phyloP scores from a whole-genome alignment of 1,284 basidiomycete genomes.

The Microstroma glucosiphilum region DNA sequence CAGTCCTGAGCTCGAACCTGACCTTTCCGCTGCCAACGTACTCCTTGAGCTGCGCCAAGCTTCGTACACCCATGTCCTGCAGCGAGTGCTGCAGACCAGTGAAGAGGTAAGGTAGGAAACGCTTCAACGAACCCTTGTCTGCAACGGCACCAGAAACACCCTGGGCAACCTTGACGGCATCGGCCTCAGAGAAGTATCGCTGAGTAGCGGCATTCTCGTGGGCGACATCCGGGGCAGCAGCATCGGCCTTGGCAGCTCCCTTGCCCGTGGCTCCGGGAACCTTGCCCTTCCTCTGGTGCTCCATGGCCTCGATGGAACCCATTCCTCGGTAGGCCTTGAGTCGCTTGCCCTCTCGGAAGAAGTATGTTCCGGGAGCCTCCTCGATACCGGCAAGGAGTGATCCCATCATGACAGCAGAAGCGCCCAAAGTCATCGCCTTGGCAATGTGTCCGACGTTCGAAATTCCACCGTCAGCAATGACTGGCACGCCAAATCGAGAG shows the following conservation, averaged over 20 bases:
- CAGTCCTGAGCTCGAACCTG: slow-evolving; percentile 87
- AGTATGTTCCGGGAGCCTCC: slow-evolving; percentile 97
- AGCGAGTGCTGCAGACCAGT: slow-evolving; percentile 90
- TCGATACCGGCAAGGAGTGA: slow-evolving; percentile 90
- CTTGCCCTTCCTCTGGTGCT: slow-evolving; percentile 44
- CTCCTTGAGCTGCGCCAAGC: slow-evolving; percentile 61
- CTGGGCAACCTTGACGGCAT: slow-evolving; percentile 83
- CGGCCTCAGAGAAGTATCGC: slow-evolving; percentile 92
- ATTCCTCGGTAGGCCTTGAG: slow-evolving; percentile 98
- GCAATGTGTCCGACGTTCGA: slow-evolving; percentile 95
- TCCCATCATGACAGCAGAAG: slow-evolving; percentile 98
- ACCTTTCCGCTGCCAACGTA: slow-evolving; percentile 65
- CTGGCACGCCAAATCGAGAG: slow-evolving; percentile 85
- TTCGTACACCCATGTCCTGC: slow-evolving; percentile 83
- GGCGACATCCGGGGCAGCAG: slow-evolving; percentile 51
- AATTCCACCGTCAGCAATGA: slow-evolving; percentile 96
- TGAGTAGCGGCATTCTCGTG: slow-evolving; percentile 89
- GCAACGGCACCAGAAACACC: slow-evolving; percentile 94
- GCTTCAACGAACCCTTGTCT: slow-evolving; percentile 86
- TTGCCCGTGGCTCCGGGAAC: slow-evolving; percentile 51
- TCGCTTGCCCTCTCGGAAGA: slow-evolving; percentile 95
- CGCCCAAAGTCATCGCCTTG: slow-evolving; percentile 89
- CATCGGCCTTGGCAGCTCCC: slow-evolving; percentile 55
- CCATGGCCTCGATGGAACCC: slow-evolving; percentile 62
- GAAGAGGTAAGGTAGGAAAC: slow-evolving; percentile 83